Base-by-base conservation (phyloP, 805 yeast genomes). In the Yarrowia keelungensis region DNA sequence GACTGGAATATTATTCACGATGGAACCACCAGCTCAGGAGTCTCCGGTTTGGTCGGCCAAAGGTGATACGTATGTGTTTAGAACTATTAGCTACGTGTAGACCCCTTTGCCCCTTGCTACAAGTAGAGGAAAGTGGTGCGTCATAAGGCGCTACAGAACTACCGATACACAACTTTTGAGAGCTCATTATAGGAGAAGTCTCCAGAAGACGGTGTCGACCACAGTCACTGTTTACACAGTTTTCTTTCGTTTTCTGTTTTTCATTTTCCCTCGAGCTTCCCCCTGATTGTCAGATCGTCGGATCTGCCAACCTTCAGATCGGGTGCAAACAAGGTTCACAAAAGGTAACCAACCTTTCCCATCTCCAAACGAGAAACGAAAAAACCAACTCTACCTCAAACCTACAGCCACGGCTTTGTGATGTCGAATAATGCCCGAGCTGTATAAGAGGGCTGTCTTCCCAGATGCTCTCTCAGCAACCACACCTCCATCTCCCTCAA, bases 201-300 rank as follows among this genome's bases (percentile, higher is more conserved):
- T 19, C 19, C 19, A 19, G 19, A 19, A 1, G 1, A 19, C 19
- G 19, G 19, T 19, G 19, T 1, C 19, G 19, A 19, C 19, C 19
- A 19, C 19, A 19, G 19, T 19, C 19, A 19, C 19, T 26, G 32
- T 26, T 41, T 41, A 15, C 19, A 2, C 51, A 19, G 19, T 19
- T 19, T 19, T n/a, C n/a, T n/a, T n/a, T n/a, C n/a, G n/a, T n/a
- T n/a, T 12, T 22, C 16, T 22, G 5, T 12, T 26, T 8, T 41
- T 41, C 12, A 22, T 22, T 8, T 11, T 15, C 7, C 12, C n/a
- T 22, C 50, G 14, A 8, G 12, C 9, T 12, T 4, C 4, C 62
- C 64, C 46, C 49, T 56, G 64, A 42, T 56, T 39, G 16, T 39
- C 61, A 53, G 61, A 41, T 53, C 19, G 62, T 54, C 47, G 47